phyloP scores from a whole-genome alignment of 345 rosid genomes.

The Pseudoturritis turrita region DNA sequence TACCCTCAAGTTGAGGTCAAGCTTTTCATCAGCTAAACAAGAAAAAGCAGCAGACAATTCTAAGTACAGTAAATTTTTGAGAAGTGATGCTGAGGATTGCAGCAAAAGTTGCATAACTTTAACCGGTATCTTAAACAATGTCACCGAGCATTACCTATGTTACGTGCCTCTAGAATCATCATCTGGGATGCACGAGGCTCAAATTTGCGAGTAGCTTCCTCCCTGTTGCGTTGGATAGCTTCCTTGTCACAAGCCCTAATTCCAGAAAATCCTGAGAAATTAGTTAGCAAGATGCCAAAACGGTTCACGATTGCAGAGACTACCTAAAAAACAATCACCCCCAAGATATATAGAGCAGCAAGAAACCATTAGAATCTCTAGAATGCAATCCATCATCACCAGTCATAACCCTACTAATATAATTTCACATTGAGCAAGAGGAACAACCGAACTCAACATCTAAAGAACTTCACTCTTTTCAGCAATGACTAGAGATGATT shows the following conservation, averaged over 20 bases:
- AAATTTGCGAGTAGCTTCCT: slow-evolving; percentile 72
- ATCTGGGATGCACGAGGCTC: slow-evolving; percentile 54
- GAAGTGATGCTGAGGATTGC: not conserved
- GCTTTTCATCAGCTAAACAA: slow-evolving; percentile 26
- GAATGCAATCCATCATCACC: not conserved
- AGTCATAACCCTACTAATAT: not conserved
- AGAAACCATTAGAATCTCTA: not conserved
- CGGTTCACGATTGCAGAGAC: not conserved
- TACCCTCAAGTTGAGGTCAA: slow-evolving; percentile 65
- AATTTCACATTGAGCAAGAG: too few relatives aligned
- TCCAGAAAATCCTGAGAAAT: slow-evolving; percentile 34
- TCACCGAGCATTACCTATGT: slow-evolving; percentile 38
- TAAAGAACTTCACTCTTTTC: too few relatives aligned
- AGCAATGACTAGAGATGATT: too few relatives aligned
- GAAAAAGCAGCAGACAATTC: not conserved
- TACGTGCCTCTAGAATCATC: slow-evolving; percentile 33
- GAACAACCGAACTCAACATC: too few relatives aligned
- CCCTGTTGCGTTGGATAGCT: slow-evolving; percentile 60
- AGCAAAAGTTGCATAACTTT: not conserved
- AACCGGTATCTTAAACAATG: not conserved
- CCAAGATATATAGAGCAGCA: not conserved
- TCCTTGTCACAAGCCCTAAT: slow-evolving; percentile 33
- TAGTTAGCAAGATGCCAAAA: not conserved
- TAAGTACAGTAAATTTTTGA: not conserved
- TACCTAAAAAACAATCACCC: not conserved